Evolutionary conservation across 768 basidiomycete species (phyloP).

Genomic region (Phlegmacium glaucopus): DNA sequence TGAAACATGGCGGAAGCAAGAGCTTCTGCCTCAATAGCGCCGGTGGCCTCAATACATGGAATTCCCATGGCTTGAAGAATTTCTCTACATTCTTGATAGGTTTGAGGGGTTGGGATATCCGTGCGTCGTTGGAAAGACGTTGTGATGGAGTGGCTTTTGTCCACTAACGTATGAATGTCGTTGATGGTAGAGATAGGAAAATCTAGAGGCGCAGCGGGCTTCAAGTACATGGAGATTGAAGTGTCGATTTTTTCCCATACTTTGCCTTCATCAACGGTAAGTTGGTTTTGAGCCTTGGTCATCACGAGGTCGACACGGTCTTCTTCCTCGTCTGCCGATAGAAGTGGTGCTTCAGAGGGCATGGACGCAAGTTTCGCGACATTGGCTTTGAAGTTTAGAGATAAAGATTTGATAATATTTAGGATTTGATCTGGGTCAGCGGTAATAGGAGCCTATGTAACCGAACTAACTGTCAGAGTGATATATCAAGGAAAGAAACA

Average conservation of each 20-base stretch:
- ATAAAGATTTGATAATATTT: constrained; percentile 41
- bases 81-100: constrained; percentile 68
- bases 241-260: constrained; percentile 44
- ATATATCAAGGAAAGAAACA: background rate
- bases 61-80: constrained; percentile 81
- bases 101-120: constrained; percentile 56
- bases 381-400: constrained; percentile 46
- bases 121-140: constrained; percentile 64
- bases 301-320: constrained; percentile 42
- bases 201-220: background rate
- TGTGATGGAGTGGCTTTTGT: constrained; percentile 54
- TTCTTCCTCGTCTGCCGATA: constrained; percentile 27
- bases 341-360: constrained; percentile 19
- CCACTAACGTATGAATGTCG: constrained; percentile 30
- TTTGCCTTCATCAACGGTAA: constrained; percentile 56
- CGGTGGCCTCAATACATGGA: constrained; percentile 64
- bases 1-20: constrained; percentile 76
- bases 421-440: constrained; percentile 25
- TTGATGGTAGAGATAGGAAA: background rate
- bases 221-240: background rate
- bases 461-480: background rate
- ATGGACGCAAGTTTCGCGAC: constrained; percentile 42
- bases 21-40: constrained; percentile 82
- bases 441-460: background rate
- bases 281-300: constrained; percentile 60